phyloP scores from a whole-genome alignment of 2,329 filamentous ascomycete genomes.

The Pseudopyricularia cyperi region DNA sequence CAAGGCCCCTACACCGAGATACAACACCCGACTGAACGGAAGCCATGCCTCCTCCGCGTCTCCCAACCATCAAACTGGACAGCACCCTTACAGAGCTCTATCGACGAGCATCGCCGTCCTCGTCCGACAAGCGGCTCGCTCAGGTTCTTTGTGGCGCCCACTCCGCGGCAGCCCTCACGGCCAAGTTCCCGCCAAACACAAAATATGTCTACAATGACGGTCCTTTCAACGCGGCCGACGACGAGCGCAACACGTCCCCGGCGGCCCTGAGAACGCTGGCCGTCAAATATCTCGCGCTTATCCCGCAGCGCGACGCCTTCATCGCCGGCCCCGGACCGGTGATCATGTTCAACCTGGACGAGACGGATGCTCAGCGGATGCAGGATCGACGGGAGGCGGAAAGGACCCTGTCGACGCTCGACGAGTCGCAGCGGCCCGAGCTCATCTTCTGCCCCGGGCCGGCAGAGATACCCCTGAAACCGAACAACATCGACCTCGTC shows the following conservation, averaged over 20 bases:
- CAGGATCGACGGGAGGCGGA: constrained; percentile 17
- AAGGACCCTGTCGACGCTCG: constrained; percentile 16
- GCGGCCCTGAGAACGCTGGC: constrained; percentile 11
- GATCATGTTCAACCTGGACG: constrained; percentile 17
- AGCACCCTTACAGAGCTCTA: constrained; percentile 22
- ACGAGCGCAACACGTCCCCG: constrained; percentile 5
- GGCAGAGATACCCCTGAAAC: constrained; percentile 11
- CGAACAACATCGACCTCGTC: constrained; percentile 15
- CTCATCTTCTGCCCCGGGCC: constrained; percentile 19
- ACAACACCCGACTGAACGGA: neutral
- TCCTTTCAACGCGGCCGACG: constrained; percentile 13
- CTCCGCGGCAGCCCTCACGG: constrained; percentile 12
- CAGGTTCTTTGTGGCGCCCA: constrained; percentile 17
- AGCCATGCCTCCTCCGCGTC: neutral
- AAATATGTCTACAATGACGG: constrained; percentile 24
- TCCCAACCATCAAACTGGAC: constrained; percentile 19
- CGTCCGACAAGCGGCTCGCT: constrained; percentile 13
- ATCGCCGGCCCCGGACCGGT: constrained; percentile 12
- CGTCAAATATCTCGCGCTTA: constrained; percentile 20
- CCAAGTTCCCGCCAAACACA: constrained; percentile 17
- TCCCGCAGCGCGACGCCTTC: constrained; percentile 23
- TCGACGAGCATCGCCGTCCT: constrained; percentile 10
- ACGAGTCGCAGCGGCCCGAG: constrained; percentile 14
- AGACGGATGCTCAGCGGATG: constrained; percentile 8
- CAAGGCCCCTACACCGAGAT: no score